A percentile compares a stretch with the other conserved stretches of the same genome.
phyloP scores from a whole-genome alignment of 1,284 basidiomycete genomes.

The Rhodofomes roseus region DNA sequence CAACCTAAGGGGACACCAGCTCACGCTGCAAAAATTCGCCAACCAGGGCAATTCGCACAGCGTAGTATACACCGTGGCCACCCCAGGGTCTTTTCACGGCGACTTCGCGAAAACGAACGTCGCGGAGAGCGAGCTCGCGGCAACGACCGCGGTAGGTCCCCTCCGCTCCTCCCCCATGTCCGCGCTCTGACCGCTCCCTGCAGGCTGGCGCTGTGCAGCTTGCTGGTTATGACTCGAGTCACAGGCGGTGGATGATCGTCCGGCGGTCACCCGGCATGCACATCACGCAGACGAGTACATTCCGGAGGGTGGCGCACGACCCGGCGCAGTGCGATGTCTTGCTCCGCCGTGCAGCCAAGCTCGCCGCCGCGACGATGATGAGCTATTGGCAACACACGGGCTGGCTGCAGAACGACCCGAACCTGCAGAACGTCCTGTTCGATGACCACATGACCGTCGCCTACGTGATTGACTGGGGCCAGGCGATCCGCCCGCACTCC shows the following conservation, averaged over 20 bases:
- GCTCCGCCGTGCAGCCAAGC: not conserved
- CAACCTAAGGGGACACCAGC: not conserved
- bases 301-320: not conserved
- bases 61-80: not conserved
- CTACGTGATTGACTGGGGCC: not conserved
- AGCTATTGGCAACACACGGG: not conserved
- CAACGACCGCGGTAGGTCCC: not conserved
- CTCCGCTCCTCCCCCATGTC: not conserved
- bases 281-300: not conserved
- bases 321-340: not conserved
- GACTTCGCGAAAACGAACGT: not conserved
- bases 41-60: not conserved
- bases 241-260: not conserved
- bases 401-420: not conserved
- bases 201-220: not conserved
- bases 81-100: not conserved
- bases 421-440: not conserved
- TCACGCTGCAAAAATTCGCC: not conserved
- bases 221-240: not conserved
- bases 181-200: not conserved
- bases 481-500: not conserved
- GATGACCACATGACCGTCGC: not conserved
- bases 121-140: not conserved
- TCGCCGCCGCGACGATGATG: not conserved
- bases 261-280: not conserved